Conservation (phyloP, 1,284 basidiomycete species). For the Sporisorium graminicola region DNA sequence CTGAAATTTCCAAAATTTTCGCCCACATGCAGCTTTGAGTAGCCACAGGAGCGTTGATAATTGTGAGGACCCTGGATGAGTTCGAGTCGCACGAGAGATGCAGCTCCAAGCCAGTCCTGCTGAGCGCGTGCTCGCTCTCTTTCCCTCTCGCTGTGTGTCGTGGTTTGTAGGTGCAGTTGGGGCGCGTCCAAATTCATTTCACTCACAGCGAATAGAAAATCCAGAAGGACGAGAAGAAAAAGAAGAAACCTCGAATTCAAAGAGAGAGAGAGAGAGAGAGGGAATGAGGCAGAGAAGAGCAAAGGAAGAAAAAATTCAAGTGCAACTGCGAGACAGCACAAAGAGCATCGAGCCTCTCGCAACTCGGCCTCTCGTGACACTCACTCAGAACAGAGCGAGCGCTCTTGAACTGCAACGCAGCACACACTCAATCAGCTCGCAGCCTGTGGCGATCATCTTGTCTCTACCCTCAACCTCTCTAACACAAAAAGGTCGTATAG, state of each 20-base stretch:
- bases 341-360: background rate
- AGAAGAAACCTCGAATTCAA: conserved; percentile 7
- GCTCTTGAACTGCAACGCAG: background rate
- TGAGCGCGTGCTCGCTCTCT: background rate
- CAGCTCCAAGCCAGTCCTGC: background rate
- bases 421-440: background rate
- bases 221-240: conserved; percentile 3
- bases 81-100: conserved; percentile 16
- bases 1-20: conserved; percentile 28
- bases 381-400: background rate
- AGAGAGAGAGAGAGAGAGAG: background rate
- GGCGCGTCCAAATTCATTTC: conserved; percentile 18
- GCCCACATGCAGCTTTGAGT: background rate
- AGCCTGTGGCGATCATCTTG: background rate
- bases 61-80: conserved; percentile 7
- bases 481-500: conserved; percentile 47
- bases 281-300: background rate
- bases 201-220: conserved; percentile 13
- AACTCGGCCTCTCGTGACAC: too few species aligned
- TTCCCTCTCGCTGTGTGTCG: too few species aligned
- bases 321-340: background rate
- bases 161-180: background rate
- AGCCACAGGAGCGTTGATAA: conserved; percentile 5
- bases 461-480: background rate
- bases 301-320: background rate